A percentile compares a stretch with the other conserved stretches of the same genome.
Evolutionary conservation across 768 basidiomycete species (phyloP).

Genomic region (Gautieria morchelliformis): DNA sequence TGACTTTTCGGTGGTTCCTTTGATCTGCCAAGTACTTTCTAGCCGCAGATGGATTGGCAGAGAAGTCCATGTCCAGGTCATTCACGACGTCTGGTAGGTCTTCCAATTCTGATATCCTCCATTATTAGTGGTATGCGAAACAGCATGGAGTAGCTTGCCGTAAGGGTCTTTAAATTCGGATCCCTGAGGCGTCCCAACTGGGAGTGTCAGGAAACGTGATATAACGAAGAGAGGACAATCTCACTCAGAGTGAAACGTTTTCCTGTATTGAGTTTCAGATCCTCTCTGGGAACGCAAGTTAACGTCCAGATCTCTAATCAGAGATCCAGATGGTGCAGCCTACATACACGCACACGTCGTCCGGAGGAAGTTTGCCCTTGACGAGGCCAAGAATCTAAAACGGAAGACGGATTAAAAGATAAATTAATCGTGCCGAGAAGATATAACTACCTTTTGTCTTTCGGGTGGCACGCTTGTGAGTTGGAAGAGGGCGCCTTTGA

Average conservation of each 20-base stretch:
- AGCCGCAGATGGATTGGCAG: constrained; percentile 46
- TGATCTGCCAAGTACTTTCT: constrained; percentile 62
- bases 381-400: constrained; percentile 59
- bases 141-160: constrained; percentile 23
- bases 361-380: constrained; percentile 72
- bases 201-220: neutral
- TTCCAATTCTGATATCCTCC: constrained; percentile 42
- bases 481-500: constrained; percentile 56
- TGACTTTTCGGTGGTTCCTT: constrained; percentile 73
- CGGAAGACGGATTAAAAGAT: neutral
- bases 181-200: constrained; percentile 74
- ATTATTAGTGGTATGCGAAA: neutral
- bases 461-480: constrained; percentile 75
- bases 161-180: constrained; percentile 78
- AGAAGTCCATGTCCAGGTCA: constrained; percentile 76
- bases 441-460: constrained; percentile 60
- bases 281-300: constrained; percentile 30
- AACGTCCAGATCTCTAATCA: neutral
- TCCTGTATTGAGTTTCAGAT: constrained; percentile 45
- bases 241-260: constrained; percentile 65
- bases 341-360: constrained; percentile 54
- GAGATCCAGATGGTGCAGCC: constrained; percentile 8
- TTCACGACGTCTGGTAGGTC: constrained; percentile 63
- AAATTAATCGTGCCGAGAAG: neutral
- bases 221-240: neutral